These are phyloP conservation scores for Gillenia trifoliata DNA, from an alignment of 306 rosid genomes.

Conservation along the genomic window DNA sequence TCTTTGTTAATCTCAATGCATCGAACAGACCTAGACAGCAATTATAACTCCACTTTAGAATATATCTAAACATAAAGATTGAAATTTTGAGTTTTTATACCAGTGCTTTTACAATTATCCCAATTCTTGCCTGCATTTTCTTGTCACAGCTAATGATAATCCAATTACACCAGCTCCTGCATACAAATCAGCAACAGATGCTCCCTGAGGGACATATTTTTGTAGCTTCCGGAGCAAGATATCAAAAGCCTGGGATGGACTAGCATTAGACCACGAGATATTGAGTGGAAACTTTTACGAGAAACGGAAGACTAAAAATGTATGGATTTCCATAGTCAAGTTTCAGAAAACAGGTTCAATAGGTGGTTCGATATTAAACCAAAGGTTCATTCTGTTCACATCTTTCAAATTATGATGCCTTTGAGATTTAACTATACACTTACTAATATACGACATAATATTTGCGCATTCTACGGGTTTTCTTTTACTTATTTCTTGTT, in stretches of 20 bases:
- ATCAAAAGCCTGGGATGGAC: conserved; percentile 70
- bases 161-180: conserved; percentile 99
- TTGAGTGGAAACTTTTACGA: not conserved
- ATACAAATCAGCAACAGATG: conserved; percentile 88
- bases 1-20: conserved; percentile 93
- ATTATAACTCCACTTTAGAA: not conserved
- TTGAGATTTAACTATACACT: not conserved
- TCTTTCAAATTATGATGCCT: not conserved
- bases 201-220: conserved; percentile 76
- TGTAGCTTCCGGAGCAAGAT: conserved; percentile 78
- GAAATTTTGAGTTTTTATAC: conserved; percentile 4
- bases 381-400: not conserved
- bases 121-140: conserved; percentile 87
- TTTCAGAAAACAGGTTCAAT: not conserved
- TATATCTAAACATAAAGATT: not conserved
- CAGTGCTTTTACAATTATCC: conserved; percentile 20
- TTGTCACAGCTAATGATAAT: conserved; percentile 77
- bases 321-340: not conserved
- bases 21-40: conserved; percentile 63
- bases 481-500: not conserved
- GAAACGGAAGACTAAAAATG: not conserved
- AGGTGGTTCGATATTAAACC: not conserved
- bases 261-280: not conserved
- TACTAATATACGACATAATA: not conserved
- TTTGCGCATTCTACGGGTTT: not conserved